These are phyloP conservation scores for Porodaedalea pini DNA, from an alignment of 1,284 basidiomycete genomes.

Conservation along the genomic window DNA sequence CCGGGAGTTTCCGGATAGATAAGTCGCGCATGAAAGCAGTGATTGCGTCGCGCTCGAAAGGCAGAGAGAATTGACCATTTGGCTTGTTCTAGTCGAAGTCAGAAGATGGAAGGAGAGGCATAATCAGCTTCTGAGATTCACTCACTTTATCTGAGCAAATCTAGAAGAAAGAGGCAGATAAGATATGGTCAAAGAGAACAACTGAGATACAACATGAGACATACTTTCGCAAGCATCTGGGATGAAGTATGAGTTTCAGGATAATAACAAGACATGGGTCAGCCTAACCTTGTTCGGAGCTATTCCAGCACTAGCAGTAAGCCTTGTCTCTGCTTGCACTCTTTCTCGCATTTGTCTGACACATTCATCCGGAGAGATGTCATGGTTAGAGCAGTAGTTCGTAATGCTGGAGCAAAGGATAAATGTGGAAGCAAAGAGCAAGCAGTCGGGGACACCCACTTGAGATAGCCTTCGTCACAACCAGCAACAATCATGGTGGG, in stretches of 20 bases:
- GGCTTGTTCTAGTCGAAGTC: slow-evolving; percentile 76
- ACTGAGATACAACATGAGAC: slow-evolving; percentile 26
- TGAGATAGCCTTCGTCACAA: slow-evolving; percentile 48
- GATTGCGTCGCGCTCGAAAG: slow-evolving; percentile 64
- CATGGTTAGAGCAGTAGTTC: slow-evolving; percentile 65
- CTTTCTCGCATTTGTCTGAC: slow-evolving; percentile 72
- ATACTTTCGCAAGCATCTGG: slow-evolving; percentile 71
- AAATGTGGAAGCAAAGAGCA: not conserved
- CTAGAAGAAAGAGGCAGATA: slow-evolving; percentile 36
- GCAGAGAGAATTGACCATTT: slow-evolving; percentile 82
- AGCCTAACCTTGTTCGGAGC: slow-evolving; percentile 75
- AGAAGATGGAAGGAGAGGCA: not conserved
- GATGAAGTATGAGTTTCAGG: slow-evolving; percentile 21
- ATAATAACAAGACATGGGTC: slow-evolving; percentile 32
- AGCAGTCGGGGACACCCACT: slow-evolving; percentile 30
- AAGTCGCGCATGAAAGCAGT: slow-evolving; percentile 71
- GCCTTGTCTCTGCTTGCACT: slow-evolving; percentile 70
- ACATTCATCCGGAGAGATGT: slow-evolving; percentile 66
- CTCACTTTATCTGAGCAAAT: slow-evolving; percentile 87
- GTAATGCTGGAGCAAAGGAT: slow-evolving; percentile 62
- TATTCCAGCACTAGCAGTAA: slow-evolving; percentile 93
- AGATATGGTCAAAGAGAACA: not conserved
- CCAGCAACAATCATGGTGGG: slow-evolving; percentile 45
- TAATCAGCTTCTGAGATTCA: slow-evolving; percentile 6
- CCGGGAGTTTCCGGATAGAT: slow-evolving; percentile 80